Conservation (phyloP, 108 stramenopile genomes). For the Skeletonema tropicum region DNA sequence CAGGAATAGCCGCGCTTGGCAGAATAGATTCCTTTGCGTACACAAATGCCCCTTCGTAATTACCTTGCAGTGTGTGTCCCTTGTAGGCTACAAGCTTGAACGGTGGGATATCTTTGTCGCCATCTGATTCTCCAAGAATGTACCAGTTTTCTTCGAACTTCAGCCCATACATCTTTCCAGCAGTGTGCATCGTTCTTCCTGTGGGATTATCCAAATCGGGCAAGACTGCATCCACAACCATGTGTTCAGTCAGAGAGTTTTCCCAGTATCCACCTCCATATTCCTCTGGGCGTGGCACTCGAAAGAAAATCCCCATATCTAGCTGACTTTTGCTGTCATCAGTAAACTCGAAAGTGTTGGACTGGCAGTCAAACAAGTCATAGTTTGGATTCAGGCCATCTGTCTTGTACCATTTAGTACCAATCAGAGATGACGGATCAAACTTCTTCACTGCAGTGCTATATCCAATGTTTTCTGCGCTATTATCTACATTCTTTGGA, state of each 20-base stretch:
- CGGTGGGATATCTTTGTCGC: slow-evolving; percentile 67
- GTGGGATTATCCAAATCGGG: slow-evolving; percentile 43
- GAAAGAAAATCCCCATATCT: slow-evolving; percentile 89
- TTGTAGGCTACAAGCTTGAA: slow-evolving; percentile 93
- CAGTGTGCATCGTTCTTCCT: slow-evolving; percentile 81
- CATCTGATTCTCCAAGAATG: slow-evolving; percentile 81
- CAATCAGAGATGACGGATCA: slow-evolving; percentile 77
- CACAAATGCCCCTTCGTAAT: slow-evolving; percentile 95
- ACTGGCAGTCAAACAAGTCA: slow-evolving; percentile 95
- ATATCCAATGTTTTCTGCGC: slow-evolving; percentile 75
- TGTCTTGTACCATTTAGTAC: slow-evolving; percentile 95
- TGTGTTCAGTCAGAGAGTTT: slow-evolving; percentile 84
- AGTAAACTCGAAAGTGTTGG: slow-evolving; percentile 79
- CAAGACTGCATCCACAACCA: slow-evolving; percentile 74
- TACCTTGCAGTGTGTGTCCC: slow-evolving; percentile 95
- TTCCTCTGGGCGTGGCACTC: slow-evolving; percentile 77
- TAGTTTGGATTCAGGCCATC: slow-evolving; percentile 93
- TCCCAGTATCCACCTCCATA: slow-evolving; percentile 91
- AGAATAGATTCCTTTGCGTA: slow-evolving; percentile 83
- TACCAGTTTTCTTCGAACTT: slow-evolving; percentile 95
- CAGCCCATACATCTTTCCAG: slow-evolving; percentile 94
- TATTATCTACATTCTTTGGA: slow-evolving; percentile 78
- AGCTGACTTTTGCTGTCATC: slow-evolving; percentile 54
- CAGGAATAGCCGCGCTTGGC: slow-evolving; percentile 74
- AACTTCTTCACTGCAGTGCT: slow-evolving; percentile 60